Conservation (phyloP, 495 filamentous ascomycete genomes). For the Chaetomium cochliodes region DNA sequence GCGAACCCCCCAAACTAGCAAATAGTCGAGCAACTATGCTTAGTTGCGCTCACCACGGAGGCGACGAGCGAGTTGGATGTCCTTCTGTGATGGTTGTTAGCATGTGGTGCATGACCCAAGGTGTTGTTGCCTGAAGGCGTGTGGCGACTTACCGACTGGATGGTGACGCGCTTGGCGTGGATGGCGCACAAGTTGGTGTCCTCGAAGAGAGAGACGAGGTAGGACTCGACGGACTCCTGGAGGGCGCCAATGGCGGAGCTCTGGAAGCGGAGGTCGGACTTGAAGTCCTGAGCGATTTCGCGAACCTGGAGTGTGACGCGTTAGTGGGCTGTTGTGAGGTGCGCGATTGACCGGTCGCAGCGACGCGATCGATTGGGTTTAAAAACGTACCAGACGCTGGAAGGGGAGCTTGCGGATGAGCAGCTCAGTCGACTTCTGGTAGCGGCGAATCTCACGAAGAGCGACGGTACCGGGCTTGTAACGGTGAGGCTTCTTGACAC, state of each 20-base stretch:
- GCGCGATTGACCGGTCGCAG: slow-evolving; percentile 5
- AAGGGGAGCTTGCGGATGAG: slow-evolving; percentile 99
- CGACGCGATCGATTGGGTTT: not conserved
- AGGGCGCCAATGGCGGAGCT: slow-evolving; percentile 99
- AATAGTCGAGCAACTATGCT: slow-evolving; percentile 25
- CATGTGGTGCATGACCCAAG: slow-evolving; percentile 5
- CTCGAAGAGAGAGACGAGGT: slow-evolving; percentile 99
- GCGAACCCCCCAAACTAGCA: slow-evolving; percentile 30
- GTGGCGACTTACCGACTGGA: slow-evolving; percentile 58
- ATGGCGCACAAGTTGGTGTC: slow-evolving; percentile 99
- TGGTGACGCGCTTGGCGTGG: slow-evolving; percentile 99
- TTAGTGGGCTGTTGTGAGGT: slow-evolving; percentile 30
- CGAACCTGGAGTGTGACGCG: slow-evolving; percentile 57
- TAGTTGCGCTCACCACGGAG: slow-evolving; percentile 90
- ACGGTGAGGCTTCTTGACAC: slow-evolving; percentile 99
- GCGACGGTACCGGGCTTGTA: slow-evolving; percentile 99
- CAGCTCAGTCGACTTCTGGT: slow-evolving; percentile 99
- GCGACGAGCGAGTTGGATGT: slow-evolving; percentile 94
- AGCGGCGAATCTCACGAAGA: slow-evolving; percentile 99
- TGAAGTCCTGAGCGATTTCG: slow-evolving; percentile 99
- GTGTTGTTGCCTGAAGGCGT: not conserved
- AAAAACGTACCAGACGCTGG: slow-evolving; percentile 80
- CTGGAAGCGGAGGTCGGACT: slow-evolving; percentile 99
- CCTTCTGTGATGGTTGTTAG: slow-evolving; percentile 63
- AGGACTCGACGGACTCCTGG: slow-evolving; percentile 99